Percentiles rank a stretch among this genome's conserved stretches.
Evolutionary conservation across 2,329 filamentous ascomycete species (phyloP).

Genomic region (Neonectria magnoliae): DNA sequence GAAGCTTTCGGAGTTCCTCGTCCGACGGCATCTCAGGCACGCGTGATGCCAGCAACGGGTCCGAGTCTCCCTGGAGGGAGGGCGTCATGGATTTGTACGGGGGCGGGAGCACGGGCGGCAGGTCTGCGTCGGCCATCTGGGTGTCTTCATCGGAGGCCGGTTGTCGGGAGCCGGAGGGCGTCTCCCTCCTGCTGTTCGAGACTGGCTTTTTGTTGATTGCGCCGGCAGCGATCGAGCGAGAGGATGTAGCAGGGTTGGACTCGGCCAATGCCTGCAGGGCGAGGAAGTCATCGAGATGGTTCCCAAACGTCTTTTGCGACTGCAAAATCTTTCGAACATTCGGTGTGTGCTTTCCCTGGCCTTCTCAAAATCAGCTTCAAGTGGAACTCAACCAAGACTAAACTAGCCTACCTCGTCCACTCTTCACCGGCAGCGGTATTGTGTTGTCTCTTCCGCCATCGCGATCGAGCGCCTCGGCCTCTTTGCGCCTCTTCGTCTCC

Average conservation of each 20-base stretch:
- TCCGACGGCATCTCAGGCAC: conserved; percentile 68
- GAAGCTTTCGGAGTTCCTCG: conserved; percentile 70
- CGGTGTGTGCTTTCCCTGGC: conserved; percentile 68
- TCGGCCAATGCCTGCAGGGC: conserved; percentile 65
- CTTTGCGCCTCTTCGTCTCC: conserved; percentile 81
- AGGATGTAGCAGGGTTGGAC: conserved; percentile 46
- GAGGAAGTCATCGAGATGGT: conserved; percentile 83
- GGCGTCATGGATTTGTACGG: conserved; percentile 47
- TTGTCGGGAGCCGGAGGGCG: conserved; percentile 35
- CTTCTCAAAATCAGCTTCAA: conserved; percentile 39
- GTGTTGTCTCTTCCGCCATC: conserved; percentile 79
- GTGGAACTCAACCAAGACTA: background rate
- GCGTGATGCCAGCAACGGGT: conserved; percentile 67
- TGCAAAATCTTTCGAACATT: conserved; percentile 81
- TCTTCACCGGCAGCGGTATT: conserved; percentile 73
- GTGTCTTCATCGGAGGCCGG: conserved; percentile 39
- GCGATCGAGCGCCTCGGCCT: conserved; percentile 82
- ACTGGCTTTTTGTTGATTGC: conserved; percentile 44
- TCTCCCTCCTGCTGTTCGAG: conserved; percentile 41
- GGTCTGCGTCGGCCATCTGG: conserved; percentile 40
- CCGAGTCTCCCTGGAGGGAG: conserved; percentile 59
- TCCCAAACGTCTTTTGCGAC: conserved; percentile 84
- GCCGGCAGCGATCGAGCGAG: conserved; percentile 44
- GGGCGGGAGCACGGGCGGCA: conserved; percentile 48
- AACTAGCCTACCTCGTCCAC: conserved; percentile 51